These are phyloP conservation scores for Pseudozyma sp. DNA, from an alignment of 1,284 basidiomycete species.

Conservation along the genomic window DNA sequence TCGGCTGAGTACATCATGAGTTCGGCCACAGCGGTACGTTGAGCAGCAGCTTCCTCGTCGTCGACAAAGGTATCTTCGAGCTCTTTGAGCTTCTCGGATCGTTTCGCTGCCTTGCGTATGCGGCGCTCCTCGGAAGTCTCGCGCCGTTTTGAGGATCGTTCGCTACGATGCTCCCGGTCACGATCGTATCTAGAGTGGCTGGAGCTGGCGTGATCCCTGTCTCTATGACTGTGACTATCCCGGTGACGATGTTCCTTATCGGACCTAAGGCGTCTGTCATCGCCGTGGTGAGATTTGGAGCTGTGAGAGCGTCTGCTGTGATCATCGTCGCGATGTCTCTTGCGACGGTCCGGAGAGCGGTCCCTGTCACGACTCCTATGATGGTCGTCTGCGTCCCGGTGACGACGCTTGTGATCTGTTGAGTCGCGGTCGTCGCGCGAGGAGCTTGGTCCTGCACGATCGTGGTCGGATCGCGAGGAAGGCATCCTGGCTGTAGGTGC, in stretches of 20 bases:
- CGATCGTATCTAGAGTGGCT: constrained; percentile 26
- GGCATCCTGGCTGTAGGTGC: constrained; percentile 11
- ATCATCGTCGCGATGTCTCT: constrained; percentile 31
- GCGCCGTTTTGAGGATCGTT: constrained; percentile 30
- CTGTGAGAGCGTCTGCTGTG: constrained; percentile 13
- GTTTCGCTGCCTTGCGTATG: constrained; percentile 56
- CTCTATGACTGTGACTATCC: constrained; percentile 13
- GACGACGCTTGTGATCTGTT: constrained; percentile 27
- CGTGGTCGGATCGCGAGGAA: constrained; percentile 24
- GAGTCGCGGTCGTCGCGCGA: constrained; percentile 18
- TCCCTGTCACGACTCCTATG: constrained; percentile 16
- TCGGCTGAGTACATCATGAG: constrained; percentile 80
- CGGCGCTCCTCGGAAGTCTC: constrained; percentile 59
- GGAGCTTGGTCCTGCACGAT: constrained; percentile 18
- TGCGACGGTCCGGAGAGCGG: constrained; percentile 24
- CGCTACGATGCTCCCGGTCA: constrained; percentile 18
- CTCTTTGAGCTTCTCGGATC: constrained; percentile 38
- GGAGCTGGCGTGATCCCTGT: constrained; percentile 20
- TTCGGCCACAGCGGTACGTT: constrained; percentile 61
- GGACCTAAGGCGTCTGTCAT: constrained; percentile 19
- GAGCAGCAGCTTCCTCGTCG: constrained; percentile 48
- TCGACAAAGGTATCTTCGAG: constrained; percentile 36
- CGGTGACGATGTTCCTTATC: constrained; percentile 27
- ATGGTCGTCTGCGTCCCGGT: constrained; percentile 24
- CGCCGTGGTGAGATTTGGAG: constrained; percentile 16